These are phyloP conservation scores for Aspergillus pseudoglaucus DNA, from an alignment of 2,329 filamentous ascomycete genomes.

Conservation along the genomic window DNA sequence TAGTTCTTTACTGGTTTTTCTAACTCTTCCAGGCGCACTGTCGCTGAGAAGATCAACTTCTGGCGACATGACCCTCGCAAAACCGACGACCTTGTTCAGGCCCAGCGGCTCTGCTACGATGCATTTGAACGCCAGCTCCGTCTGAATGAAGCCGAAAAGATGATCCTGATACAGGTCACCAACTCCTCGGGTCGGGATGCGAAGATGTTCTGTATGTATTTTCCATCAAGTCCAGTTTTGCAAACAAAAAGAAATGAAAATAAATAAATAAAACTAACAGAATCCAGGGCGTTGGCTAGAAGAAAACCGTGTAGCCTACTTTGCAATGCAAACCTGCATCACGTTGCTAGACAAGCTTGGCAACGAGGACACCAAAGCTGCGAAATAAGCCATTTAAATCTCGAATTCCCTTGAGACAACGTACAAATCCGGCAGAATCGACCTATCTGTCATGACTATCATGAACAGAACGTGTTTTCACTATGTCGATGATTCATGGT, in stretches of 20 bases:
- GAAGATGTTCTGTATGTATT: conserved; percentile 19
- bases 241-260: background rate
- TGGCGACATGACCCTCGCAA: conserved; percentile 15
- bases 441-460: background rate
- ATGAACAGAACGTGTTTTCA: background rate
- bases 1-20: background rate
- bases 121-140: conserved; percentile 14
- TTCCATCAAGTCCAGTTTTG: background rate
- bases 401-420: background rate
- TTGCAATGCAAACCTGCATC: conserved; percentile 17
- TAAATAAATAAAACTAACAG: conserved; percentile 1
- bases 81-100: conserved; percentile 7
- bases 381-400: background rate
- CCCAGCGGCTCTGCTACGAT: conserved; percentile 17
- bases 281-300: conserved; percentile 17
- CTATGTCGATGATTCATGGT: too few species aligned
- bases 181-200: conserved; percentile 15
- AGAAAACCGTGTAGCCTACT: conserved; percentile 13
- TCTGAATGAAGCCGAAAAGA: conserved; percentile 15
- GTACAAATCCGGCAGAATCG: background rate
- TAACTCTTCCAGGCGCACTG: conserved; percentile 9
- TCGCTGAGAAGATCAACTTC: conserved; percentile 14
- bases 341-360: conserved; percentile 6
- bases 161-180: conserved; percentile 11
- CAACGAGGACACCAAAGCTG: background rate